Base-by-base conservation (phyloP, 1,139 yeast species). In the Scheffersomyces illinoinensis region DNA sequence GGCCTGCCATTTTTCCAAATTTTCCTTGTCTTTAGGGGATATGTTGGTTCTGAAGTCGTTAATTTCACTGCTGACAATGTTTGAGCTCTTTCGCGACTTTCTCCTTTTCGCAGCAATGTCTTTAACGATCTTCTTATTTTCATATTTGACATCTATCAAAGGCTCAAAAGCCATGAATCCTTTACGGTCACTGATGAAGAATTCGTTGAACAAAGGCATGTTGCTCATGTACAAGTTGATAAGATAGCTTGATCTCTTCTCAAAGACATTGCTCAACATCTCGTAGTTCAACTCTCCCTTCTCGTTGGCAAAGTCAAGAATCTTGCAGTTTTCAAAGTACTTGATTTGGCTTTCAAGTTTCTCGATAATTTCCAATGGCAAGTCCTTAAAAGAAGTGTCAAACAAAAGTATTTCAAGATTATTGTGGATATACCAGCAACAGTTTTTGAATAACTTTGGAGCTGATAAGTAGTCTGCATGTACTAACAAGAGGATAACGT, bases 381-480 rank as follows among this genome's bases (percentile, higher is more conserved):
- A 64, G 7, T 72, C 76, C 21, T 65, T 61, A 57, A 79, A 70
- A 2, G 69, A 54, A 2, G 72, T 66, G 64, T 89, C 91, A 60
- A 86, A 83, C 53, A 92, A 74, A 24, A 91, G 70, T 5, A 85
- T 71, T 50, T 88, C 93, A 61, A 91, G 72, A 67, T 92, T 91
- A 63, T 85, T 82, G 64, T 84, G 86, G 18, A 91, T 79, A 63
- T 84, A 90, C 87, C 91, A 87, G 50, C 89, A 76, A 67, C 97
- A 86, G 57, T 84, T 82, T 56, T 81, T 77, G 60, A 86, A 79
- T 46, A 93, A 70, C 64, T 87, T 85, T 8, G 74, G 69, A 2
- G 92, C 90, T 17, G 81, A 73, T 57, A 83, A 76, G 48, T 74
- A 66, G 52, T 81, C 81, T 0, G 96, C 82, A 67, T 87, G 87